Conservation (phyloP, 257 asterid species). For the Perilla frutescens region DNA sequence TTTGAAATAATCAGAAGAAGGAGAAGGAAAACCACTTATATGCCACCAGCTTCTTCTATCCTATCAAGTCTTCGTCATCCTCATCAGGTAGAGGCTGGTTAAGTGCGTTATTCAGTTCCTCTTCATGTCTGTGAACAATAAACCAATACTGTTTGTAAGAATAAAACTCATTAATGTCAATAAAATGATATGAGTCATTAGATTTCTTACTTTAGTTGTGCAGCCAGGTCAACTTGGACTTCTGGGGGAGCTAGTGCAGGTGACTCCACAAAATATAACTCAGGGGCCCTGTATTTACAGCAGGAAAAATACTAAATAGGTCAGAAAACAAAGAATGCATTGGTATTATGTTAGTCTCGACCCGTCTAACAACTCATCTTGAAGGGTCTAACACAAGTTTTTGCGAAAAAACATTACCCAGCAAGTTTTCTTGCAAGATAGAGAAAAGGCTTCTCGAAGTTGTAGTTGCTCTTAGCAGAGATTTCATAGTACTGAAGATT, state of each 20-base stretch:
- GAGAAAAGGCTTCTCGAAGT: conserved; percentile 78
- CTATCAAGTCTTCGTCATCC: conserved; percentile 54
- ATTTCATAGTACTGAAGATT: conserved; percentile 50
- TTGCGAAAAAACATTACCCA: conserved; percentile 43
- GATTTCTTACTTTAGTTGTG: conserved; percentile 51
- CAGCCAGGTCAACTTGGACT: conserved; percentile 60
- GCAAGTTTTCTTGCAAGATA: conserved; percentile 71
- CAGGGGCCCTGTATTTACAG: neutral
- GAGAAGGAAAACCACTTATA: too few relatives aligned
- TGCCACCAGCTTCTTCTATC: neutral
- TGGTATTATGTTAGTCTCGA: too few relatives aligned
- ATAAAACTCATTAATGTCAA: neutral
- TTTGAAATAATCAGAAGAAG: neutral
- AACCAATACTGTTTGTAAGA: neutral
- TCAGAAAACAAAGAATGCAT: conserved; percentile 41
- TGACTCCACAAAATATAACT: conserved; percentile 25
- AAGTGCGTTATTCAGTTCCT: conserved; percentile 63
- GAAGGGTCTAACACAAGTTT: too few relatives aligned
- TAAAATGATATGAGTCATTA: neutral
- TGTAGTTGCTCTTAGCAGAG: conserved; percentile 81
- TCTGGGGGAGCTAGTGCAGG: conserved; percentile 78
- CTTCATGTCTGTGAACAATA: conserved; percentile 61
- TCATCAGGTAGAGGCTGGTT: conserved; percentile 84
- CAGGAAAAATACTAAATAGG: neutral
- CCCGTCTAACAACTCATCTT: too few relatives aligned